A percentile compares a stretch with the other conserved stretches of the same genome.
Evolutionary conservation across 768 basidiomycete genomes (phyloP).

Genomic region (Lactarius indigo): DNA sequence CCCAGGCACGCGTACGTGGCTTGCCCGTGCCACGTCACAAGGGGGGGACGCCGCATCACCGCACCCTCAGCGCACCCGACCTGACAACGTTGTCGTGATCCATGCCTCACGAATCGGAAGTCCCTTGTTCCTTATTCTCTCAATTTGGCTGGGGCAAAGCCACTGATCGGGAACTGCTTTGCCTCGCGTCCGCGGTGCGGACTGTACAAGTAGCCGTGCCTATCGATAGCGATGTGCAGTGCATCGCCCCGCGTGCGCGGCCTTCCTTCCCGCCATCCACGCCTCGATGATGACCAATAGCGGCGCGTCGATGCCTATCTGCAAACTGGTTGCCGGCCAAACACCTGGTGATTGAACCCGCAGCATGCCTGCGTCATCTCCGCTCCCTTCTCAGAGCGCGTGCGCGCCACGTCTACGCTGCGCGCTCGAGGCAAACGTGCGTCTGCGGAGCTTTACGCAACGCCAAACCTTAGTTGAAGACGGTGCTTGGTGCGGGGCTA

Average conservation of each 20-base stretch:
- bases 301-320: slow-evolving; percentile 8
- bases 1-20: slow-evolving; percentile 17
- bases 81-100: slow-evolving; percentile 18
- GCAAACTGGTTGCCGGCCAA: slow-evolving; percentile 13
- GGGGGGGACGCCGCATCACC: slow-evolving; percentile 21
- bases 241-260: slow-evolving; percentile 19
- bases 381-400: slow-evolving; percentile 13
- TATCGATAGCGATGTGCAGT: slow-evolving; percentile 22
- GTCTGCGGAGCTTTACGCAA: not conserved
- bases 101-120: slow-evolving; percentile 14
- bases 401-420: slow-evolving; percentile 17
- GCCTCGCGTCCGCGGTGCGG: slow-evolving; percentile 24
- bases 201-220: slow-evolving; percentile 21
- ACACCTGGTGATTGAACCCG: slow-evolving; percentile 19
- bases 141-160: slow-evolving; percentile 2
- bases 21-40: slow-evolving; percentile 21
- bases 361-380: slow-evolving; percentile 25
- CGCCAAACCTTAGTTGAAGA: not conserved
- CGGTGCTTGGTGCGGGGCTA: not conserved
- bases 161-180: slow-evolving; percentile 23
- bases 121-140: slow-evolving; percentile 19
- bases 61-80: slow-evolving; percentile 24
- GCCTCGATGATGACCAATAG: slow-evolving; percentile 19
- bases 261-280: slow-evolving; percentile 21
- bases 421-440: slow-evolving; percentile 17